Evolutionary conservation across 2,329 filamentous ascomycete genomes (phyloP).

Genomic region (Aspergillus neoniger): DNA sequence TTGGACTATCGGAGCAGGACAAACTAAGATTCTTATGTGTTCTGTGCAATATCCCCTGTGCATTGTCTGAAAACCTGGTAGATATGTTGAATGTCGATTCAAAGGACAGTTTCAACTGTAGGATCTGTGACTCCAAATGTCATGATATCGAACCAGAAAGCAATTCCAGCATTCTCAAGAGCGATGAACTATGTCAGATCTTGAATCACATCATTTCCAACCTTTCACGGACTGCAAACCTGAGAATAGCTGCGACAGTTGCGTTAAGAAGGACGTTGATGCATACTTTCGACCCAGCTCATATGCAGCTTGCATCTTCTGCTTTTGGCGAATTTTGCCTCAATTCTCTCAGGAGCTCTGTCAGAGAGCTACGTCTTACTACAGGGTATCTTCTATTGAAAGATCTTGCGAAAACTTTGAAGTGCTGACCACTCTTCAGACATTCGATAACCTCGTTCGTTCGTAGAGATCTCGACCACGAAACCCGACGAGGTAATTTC

Average conservation of each 20-base stretch:
- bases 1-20: slow-evolving; percentile 49
- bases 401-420: background rate
- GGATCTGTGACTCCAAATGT: slow-evolving; percentile 40
- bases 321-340: slow-evolving; percentile 77
- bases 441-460: slow-evolving; percentile 69
- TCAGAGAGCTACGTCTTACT: slow-evolving; percentile 80
- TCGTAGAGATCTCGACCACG: slow-evolving; percentile 48
- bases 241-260: slow-evolving; percentile 71
- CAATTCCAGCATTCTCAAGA: slow-evolving; percentile 23
- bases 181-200: slow-evolving; percentile 44
- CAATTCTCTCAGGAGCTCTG: slow-evolving; percentile 76
- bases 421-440: slow-evolving; percentile 39
- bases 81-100: slow-evolving; percentile 28
- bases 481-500: slow-evolving; percentile 64
- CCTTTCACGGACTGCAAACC: slow-evolving; percentile 54
- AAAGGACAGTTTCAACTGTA: slow-evolving; percentile 34
- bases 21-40: slow-evolving; percentile 57
- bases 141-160: slow-evolving; percentile 13
- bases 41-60: slow-evolving; percentile 61
- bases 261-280: slow-evolving; percentile 68
- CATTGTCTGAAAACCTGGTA: slow-evolving; percentile 51
- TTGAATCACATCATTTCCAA: slow-evolving; percentile 46
- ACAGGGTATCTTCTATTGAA: slow-evolving; percentile 57
- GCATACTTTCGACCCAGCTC: slow-evolving; percentile 62
- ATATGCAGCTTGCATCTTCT: slow-evolving; percentile 69